Evolutionary conservation across 139 green algal species (phyloP).

Genomic region (Nannochloris sp.): DNA sequence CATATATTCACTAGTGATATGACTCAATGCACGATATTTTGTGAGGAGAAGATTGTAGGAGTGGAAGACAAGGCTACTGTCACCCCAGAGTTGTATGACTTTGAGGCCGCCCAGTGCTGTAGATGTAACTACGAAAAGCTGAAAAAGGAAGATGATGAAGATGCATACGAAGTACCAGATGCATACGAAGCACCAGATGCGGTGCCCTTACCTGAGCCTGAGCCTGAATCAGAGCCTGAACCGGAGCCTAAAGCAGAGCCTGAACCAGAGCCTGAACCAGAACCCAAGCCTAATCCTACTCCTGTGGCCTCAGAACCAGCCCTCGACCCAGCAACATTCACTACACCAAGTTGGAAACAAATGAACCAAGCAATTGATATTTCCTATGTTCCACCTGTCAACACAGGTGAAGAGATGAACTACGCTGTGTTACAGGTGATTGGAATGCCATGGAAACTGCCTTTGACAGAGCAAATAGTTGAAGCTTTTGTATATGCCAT

Average conservation of each 20-base stretch:
- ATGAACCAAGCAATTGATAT: not conserved
- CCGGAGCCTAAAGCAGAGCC: too few species aligned
- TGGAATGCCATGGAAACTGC: not conserved
- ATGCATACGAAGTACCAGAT: not conserved
- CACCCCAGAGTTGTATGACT: not conserved
- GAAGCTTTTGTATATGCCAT: conserved; percentile 7
- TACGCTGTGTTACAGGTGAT: conserved; percentile 3
- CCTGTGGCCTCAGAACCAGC: not conserved
- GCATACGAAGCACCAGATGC: not conserved
- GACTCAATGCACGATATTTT: not conserved
- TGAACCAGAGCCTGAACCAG: not conserved
- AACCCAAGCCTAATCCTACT: not conserved
- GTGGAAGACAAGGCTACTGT: not conserved
- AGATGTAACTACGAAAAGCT: conserved; percentile 1
- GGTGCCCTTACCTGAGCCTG: not conserved
- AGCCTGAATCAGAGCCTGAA: not conserved
- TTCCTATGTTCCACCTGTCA: not conserved
- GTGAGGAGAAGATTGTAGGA: conserved; percentile 1
- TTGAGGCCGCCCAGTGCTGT: not conserved
- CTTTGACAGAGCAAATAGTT: not conserved
- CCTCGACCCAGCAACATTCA: conserved; percentile 6
- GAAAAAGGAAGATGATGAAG: not conserved
- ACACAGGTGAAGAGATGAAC: not conserved
- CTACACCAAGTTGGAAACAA: not conserved
- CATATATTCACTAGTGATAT: not conserved